A percentile compares a stretch with the other conserved stretches of the same genome.
These are phyloP conservation scores for Myriosclerotinia duriaeana DNA, from an alignment of 2,329 filamentous ascomycete genomes.

Conservation along the genomic window DNA sequence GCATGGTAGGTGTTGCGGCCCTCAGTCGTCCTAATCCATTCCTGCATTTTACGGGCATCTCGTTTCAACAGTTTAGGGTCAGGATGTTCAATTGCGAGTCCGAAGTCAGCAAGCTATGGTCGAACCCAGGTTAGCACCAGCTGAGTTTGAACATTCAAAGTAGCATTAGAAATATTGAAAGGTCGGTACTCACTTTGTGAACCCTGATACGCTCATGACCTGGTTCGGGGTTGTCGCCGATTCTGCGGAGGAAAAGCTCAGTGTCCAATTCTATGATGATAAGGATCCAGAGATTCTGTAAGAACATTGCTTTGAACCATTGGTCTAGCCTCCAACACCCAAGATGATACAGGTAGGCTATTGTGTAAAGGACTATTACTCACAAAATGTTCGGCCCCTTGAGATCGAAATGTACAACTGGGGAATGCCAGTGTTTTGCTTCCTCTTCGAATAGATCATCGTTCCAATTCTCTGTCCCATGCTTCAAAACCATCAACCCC, in stretches of 20 bases:
- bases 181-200: constrained; percentile 5
- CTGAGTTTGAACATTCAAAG: neutral
- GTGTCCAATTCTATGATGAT: neutral
- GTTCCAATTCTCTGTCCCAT: neutral
- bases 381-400: constrained; percentile 12
- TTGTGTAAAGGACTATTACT: neutral
- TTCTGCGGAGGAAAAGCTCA: neutral
- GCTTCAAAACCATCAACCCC: constrained; percentile 5
- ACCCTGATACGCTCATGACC: constrained; percentile 7
- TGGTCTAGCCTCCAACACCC: neutral
- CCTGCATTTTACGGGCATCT: neutral
- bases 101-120: constrained; percentile 18
- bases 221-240: neutral
- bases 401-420: constrained; percentile 12
- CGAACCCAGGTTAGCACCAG: neutral
- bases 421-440: neutral
- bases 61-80: neutral
- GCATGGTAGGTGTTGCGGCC: constrained; percentile 1
- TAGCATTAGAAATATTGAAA: neutral
- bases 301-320: neutral
- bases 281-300: neutral
- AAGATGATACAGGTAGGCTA: neutral
- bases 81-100: constrained; percentile 6
- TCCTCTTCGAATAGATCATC: neutral
- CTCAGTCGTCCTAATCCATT: neutral